Conservation (phyloP, 441 rosid species). For the Populus hybrid region DNA sequence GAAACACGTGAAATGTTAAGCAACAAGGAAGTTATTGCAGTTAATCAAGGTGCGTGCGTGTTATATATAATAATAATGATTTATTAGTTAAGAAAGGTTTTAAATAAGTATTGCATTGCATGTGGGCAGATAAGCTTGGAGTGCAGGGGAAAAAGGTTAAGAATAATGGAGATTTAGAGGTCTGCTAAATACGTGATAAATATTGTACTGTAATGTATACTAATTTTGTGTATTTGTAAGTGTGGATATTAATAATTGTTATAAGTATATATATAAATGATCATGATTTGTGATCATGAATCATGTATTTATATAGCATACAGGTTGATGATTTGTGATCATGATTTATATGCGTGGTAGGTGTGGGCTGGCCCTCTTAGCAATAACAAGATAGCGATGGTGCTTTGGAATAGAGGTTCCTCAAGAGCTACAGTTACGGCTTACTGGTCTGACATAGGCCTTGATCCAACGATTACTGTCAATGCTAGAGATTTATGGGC, state of each 20-base stretch:
- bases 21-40: constrained; percentile 47
- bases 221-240: background rate
- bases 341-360: constrained; percentile 6
- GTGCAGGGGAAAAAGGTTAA: constrained; percentile 52
- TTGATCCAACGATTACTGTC: constrained; percentile 33
- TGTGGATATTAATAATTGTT: background rate
- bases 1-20: constrained; percentile 31
- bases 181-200: background rate
- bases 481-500: constrained; percentile 58
- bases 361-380: constrained; percentile 52
- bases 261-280: too few species aligned
- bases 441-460: constrained; percentile 53
- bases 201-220: too few species aligned
- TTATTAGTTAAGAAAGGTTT: background rate
- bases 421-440: constrained; percentile 45
- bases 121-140: constrained; percentile 40
- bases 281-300: too few species aligned
- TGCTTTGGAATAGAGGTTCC: constrained; percentile 63
- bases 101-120: too few species aligned
- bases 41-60: constrained; percentile 40
- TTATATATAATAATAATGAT: background rate
- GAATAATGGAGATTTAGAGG: constrained; percentile 45
- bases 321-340: background rate
- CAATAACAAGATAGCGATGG: constrained; percentile 26
- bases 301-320: background rate